phyloP scores from a whole-genome alignment of 306 rosid genomes.

The Urtica urens region DNA sequence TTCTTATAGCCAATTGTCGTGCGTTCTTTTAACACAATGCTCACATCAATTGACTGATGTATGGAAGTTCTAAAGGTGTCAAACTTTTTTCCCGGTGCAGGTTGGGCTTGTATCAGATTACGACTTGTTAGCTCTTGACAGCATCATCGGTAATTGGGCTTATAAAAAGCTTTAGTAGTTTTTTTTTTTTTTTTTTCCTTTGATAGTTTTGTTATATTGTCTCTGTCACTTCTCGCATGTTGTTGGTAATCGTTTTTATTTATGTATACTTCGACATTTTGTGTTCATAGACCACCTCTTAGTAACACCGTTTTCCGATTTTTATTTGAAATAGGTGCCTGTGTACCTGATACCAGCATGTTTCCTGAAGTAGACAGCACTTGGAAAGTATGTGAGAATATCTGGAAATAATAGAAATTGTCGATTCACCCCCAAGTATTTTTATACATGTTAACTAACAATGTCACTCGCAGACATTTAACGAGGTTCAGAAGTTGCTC shows the following conservation, averaged over 20 bases:
- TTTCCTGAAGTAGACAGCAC: constrained; percentile 85
- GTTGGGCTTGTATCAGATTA: constrained; percentile 95
- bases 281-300: constrained; percentile 2
- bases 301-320: constrained; percentile 9
- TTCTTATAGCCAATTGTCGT: no score
- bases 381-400: constrained; percentile 74
- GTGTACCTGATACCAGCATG: constrained; percentile 47
- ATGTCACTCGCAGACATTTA: constrained; percentile 81
- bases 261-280: neutral
- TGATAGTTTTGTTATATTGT: neutral
- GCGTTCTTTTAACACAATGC: constrained; percentile 1
- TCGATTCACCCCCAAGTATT: no score
- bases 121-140: constrained; percentile 85
- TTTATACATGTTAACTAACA: no score
- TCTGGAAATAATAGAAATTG: no score
- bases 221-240: neutral
- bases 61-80: constrained; percentile 15
- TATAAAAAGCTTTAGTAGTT: neutral
- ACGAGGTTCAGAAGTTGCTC: constrained; percentile 73
- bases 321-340: constrained; percentile 51
- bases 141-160: constrained; percentile 56
- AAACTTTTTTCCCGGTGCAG: constrained; percentile 35
- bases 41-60: neutral
- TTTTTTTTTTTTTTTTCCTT: neutral
- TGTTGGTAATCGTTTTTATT: neutral